Evolutionary conservation across 164 flowering plant genomes (phyloP).

Genomic region (Dillenia suffruticosa): DNA sequence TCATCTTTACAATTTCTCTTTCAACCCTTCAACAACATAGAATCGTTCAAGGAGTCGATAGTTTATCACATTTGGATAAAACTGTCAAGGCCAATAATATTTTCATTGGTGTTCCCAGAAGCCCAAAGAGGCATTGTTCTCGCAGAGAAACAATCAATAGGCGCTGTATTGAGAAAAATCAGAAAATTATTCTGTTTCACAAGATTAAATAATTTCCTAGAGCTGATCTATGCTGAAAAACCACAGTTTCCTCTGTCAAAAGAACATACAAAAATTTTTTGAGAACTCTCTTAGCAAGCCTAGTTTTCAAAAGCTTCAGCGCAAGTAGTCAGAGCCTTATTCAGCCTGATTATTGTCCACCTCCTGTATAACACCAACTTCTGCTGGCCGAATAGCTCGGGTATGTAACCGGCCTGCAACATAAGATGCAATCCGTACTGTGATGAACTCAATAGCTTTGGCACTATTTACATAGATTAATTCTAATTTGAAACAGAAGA

Average conservation of each 20-base stretch:
- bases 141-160: background rate
- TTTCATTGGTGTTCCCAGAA: background rate
- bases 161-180: slow-evolving; percentile 1
- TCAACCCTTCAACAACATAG: too few species aligned
- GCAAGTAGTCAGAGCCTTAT: background rate
- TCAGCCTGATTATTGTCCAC: slow-evolving; percentile 17
- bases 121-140: background rate
- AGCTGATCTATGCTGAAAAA: background rate
- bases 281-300: too few species aligned
- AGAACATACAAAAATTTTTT: background rate
- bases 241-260: background rate
- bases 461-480: background rate
- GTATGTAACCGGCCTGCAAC: slow-evolving; percentile 72
- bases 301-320: slow-evolving; percentile 18
- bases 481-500: background rate
- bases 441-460: background rate
- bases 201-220: background rate
- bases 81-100: background rate
- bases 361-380: slow-evolving; percentile 75
- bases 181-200: background rate
- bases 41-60: too few species aligned
- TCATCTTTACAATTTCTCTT: too few species aligned
- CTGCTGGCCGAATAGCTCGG: slow-evolving; percentile 79
- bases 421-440: background rate
- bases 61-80: too few species aligned